These are phyloP conservation scores for Fusarium xylarioides DNA, from an alignment of 2,329 filamentous ascomycete genomes.

Conservation along the genomic window DNA sequence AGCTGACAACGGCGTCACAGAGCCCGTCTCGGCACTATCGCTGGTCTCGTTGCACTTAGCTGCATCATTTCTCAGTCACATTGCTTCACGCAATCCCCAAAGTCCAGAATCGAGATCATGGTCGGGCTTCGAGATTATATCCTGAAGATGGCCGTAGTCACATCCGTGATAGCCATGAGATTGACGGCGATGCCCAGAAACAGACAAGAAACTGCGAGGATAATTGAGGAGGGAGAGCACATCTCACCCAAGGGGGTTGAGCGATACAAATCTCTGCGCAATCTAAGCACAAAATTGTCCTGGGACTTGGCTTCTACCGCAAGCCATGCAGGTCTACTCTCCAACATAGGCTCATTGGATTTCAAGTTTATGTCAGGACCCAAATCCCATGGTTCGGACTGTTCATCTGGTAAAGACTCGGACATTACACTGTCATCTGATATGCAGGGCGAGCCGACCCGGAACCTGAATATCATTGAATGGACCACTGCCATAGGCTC, in stretches of 20 bases:
- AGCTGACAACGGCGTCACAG: slow-evolving; percentile 30
- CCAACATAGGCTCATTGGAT: slow-evolving; percentile 3
- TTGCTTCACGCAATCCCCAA: background rate
- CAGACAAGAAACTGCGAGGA: background rate
- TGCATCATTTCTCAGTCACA: slow-evolving; percentile 6
- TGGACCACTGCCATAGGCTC: background rate
- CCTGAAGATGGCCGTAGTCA: slow-evolving; percentile 8
- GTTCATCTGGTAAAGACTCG: slow-evolving; percentile 14
- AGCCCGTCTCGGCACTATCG: slow-evolving; percentile 25
- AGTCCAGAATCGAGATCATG: slow-evolving; percentile 3
- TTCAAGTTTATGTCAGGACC: slow-evolving; percentile 26
- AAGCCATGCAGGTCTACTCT: slow-evolving; percentile 1
- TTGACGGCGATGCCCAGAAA: background rate
- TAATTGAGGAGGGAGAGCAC: slow-evolving; percentile 5
- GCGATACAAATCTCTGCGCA: background rate
- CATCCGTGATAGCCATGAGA: slow-evolving; percentile 15
- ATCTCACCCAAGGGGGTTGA: background rate
- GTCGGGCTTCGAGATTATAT: slow-evolving; percentile 20
- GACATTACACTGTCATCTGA: slow-evolving; percentile 12
- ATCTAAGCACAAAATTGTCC: background rate
- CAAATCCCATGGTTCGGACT: slow-evolving; percentile 3
- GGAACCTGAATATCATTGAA: slow-evolving; percentile 17
- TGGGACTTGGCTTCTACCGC: slow-evolving; percentile 3
- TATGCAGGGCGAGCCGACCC: background rate
- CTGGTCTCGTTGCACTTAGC: slow-evolving; percentile 6